Base-by-base conservation (phyloP, 2,329 filamentous ascomycete species). In the Trichoderma guizhouense region DNA sequence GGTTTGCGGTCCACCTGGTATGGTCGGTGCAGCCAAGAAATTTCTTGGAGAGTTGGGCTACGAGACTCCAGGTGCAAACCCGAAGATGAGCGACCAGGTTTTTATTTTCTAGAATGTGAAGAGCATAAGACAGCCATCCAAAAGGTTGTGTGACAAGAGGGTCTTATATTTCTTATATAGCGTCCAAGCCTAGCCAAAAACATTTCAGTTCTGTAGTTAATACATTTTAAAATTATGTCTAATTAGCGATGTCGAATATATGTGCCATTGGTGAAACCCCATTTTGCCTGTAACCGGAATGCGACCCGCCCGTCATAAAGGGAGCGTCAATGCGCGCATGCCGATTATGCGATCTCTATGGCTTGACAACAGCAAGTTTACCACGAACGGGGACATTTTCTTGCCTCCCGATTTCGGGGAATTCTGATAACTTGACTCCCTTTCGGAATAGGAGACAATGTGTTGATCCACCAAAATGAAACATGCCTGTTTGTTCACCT, bases 381-480 rank as follows among this genome's bases (percentile, higher is more conserved):
- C 82, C 78, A 58, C 82, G 75, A 1, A 82, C 82, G 3, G 83
- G 79, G 39, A 84, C 81, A 60, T 85, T 85, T 60, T 79, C 77
- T 72, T 80, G 74, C 68, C 77, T 78, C 0, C 80, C 80, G 0
- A 82, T 72, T 68, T 79, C 74, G 0, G 83, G 83, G 43, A 84
- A 80, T 0, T 78, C 83, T 2, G 82, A 78, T 0, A 89, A 72
- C 69, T 84, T 82, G 36, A 91, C 87, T 0, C 83, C 86, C 74
- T 86, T 84, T 30, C 87, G 81, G 81, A 94, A 93, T 3, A 94
- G 77, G 75, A 94, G 77, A 75, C 90, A 92, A 77, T 93, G 89
- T 1, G 89, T 89, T 7, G 87, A 91, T 0, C 92, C 92, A n/a
- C 92, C 92, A 78, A 91, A 94, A 77, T 94, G 92, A 80, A 94